phyloP scores from a whole-genome alignment of 768 basidiomycete species.

The Trametes punicea region DNA sequence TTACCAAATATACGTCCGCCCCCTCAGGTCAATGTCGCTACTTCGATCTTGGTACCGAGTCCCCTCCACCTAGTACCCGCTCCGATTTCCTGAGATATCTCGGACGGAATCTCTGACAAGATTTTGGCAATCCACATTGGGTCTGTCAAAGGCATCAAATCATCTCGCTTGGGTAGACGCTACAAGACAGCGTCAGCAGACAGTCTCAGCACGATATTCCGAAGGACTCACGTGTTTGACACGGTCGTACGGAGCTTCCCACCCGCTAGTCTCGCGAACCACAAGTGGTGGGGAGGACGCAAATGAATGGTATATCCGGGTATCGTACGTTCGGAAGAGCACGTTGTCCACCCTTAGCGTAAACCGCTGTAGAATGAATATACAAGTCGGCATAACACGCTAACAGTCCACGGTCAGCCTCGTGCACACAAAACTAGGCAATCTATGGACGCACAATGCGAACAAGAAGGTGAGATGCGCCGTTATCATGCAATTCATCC shows the following conservation, averaged over 20 bases:
- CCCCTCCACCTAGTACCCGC: constrained; percentile 86
- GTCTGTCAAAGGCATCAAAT: constrained; percentile 87
- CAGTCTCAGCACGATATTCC: neutral
- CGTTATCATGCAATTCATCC: constrained; percentile 97
- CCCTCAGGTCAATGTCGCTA: constrained; percentile 35
- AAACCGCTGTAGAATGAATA: constrained; percentile 88
- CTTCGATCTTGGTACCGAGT: constrained; percentile 61
- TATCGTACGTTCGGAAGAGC: constrained; percentile 86
- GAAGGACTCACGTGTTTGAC: constrained; percentile 63
- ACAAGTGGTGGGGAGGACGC: constrained; percentile 54
- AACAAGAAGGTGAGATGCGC: constrained; percentile 78
- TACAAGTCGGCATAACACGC: constrained; percentile 96
- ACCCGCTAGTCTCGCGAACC: constrained; percentile 80
- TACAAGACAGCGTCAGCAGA: constrained; percentile 27
- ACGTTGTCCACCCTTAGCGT: constrained; percentile 95
- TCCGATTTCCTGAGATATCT: constrained; percentile 55
- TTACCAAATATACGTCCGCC: neutral
- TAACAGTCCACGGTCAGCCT: constrained; percentile 30
- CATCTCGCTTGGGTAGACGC: constrained; percentile 70
- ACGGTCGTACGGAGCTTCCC: constrained; percentile 85
- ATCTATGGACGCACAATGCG: constrained; percentile 53
- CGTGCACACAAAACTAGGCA: neutral
- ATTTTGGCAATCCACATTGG: constrained; percentile 76
- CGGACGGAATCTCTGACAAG: constrained; percentile 58
- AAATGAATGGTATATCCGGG: constrained; percentile 87